Evolutionary conservation across 305 asterid genomes (phyloP), one percentile per base, ranked within the genome.

Genomic region (Solanum chacoense): DNA sequence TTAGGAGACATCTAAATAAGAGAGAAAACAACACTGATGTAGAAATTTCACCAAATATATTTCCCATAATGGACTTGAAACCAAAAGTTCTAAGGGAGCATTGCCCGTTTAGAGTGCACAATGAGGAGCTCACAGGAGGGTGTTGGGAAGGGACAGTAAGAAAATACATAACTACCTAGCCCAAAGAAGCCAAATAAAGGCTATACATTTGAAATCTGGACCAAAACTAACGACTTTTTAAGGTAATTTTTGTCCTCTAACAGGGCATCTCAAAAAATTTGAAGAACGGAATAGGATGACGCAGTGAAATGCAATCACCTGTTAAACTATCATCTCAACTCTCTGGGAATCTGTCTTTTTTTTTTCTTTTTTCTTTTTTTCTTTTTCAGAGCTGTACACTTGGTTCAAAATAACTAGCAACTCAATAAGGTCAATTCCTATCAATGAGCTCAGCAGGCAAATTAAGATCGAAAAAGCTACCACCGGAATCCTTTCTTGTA

Each of bases 391-490:
- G 85, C 90, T 90, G 89, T 89, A 90, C 91, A 88, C 74, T 81
- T 86, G 34, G 38, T 71, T 40, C 38, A 76, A 78, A 16, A 85
- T 36, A 75, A 86, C 34, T 8, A 77, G 84, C 90, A 74, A 73
- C 89, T 81, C 81, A 24, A 83, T 14, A 38, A 79, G 87, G 90
- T 88, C 88, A 90, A 24, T 91, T 50, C 91, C 88, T 88, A 87
- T 91, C 92, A 71, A 91, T 84, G 88, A 85, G 72, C 88, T 93
- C 92, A 8, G 98, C 97, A 35, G 98, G 98, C 90, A 95, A 36
- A 94, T 95, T 95, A 80, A 95, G 96, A 93, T 96, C 98, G 78
- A 95, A 90, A 81, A 90, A 71, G 24, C 90, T 87, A 89, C 92
- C 93, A 67, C 75, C 80, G 0, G 91, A 87, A 87, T 87, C 94